phyloP scores from a whole-genome alignment of 495 filamentous ascomycete species.

The Amniculicola lignicola region DNA sequence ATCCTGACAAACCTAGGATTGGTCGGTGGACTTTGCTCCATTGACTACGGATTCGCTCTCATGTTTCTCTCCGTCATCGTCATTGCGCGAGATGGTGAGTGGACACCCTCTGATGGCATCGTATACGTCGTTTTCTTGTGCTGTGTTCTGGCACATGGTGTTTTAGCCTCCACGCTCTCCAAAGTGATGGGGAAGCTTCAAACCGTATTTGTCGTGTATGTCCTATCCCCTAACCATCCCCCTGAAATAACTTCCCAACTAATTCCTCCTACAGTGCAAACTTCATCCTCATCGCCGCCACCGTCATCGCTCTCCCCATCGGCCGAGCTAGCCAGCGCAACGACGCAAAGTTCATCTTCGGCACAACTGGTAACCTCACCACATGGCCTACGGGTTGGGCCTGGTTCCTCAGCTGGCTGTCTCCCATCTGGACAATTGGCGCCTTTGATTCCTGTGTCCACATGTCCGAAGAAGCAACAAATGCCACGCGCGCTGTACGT shows the following conservation, averaged over 20 bases:
- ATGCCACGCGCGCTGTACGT: slow-evolving; percentile 61
- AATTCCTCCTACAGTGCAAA: slow-evolving; percentile 44
- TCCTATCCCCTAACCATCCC: not conserved
- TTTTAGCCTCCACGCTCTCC: slow-evolving; percentile 53
- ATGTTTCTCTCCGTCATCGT: slow-evolving; percentile 51
- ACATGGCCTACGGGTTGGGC: slow-evolving; percentile 51
- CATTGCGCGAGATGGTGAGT: slow-evolving; percentile 61
- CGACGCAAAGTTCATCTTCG: slow-evolving; percentile 50
- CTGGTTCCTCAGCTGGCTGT: slow-evolving; percentile 64
- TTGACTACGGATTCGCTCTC: slow-evolving; percentile 43
- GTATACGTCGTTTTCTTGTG: slow-evolving; percentile 64
- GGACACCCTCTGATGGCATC: slow-evolving; percentile 56
- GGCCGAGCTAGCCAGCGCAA: slow-evolving; percentile 48
- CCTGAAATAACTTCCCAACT: not conserved
- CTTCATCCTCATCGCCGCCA: slow-evolving; percentile 60
- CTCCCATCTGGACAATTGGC: slow-evolving; percentile 66
- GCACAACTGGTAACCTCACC: slow-evolving; percentile 52
- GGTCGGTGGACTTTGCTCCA: slow-evolving; percentile 56
- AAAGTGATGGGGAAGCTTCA: slow-evolving; percentile 67
- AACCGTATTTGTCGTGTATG: slow-evolving; percentile 54
- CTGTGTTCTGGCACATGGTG: slow-evolving; percentile 56
- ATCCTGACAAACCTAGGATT: slow-evolving; percentile 40
- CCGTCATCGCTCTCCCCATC: slow-evolving; percentile 63
- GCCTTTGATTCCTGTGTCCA: slow-evolving; percentile 49
- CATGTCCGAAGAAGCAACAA: slow-evolving; percentile 63